Base-by-base conservation (phyloP, 108 stramenopile genomes). In the Fragilariopsis cylindrus region DNA sequence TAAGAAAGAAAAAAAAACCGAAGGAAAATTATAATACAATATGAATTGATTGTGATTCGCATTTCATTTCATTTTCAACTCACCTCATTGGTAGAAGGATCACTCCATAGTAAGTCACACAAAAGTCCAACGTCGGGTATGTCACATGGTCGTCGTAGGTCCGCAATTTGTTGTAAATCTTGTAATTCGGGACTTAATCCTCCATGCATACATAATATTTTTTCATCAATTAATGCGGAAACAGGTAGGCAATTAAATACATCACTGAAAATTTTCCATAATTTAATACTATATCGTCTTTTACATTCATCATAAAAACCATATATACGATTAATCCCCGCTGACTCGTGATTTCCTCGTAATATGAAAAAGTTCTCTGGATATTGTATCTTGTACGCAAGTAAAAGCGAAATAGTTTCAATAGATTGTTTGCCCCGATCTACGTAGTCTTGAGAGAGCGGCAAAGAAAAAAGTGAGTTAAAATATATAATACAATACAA, bases 211-310 rank as follows among this genome's bases (percentile, higher is more conserved):
- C 93, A 93, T 65, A 97, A 85, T 48, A 96, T 85, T 48, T 88
- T 91, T 63, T 97, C 90, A 42, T 95, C 96, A 16, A 99, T 84
- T 11, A 98, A 81, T 3, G 98, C 98, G 93, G 96, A 76, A 90
- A 85, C 69, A 76, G 97, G 97, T 80, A 99, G 97, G 69, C 96
- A 89, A 71, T 97, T 96, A 48, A 97, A 97, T 41, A 97, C 97
- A 71, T 98, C 96, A 30, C 96, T 96, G 78, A 99, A 98, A 13
- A 96, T 97, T 82, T 98, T 98, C 97, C 97, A 99, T 1, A 99
- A 83, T 83, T 98, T 98, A 79, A 98, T 95, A n/a, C 96, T 95
- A 66, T 98, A 98, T 78, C 97, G 97, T 71, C 96, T 88, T 54
- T 96, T 82, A 77, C 98, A 98, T 72, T 98, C 98, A 74, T 98